These are phyloP conservation scores for Globisporangium middletonii DNA, from an alignment of 352 stramenopile genomes.

Conservation along the genomic window DNA sequence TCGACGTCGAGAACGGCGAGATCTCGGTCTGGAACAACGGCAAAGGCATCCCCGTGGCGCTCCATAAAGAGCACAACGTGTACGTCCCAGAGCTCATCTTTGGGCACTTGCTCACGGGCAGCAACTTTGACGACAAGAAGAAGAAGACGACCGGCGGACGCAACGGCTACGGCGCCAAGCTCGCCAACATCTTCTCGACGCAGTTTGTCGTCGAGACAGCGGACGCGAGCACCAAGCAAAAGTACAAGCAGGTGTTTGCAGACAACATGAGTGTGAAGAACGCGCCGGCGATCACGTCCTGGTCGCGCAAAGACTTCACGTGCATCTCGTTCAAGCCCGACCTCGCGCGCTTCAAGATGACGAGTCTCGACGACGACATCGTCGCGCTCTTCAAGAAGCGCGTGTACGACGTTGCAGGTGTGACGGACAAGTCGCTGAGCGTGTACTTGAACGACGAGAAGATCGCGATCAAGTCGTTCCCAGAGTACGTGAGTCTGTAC, in stretches of 20 bases:
- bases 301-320: conserved; percentile 89
- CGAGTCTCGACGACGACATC: conserved; percentile 90
- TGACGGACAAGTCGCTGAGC: conserved; percentile 87
- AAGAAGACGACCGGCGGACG: conserved; percentile 93
- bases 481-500: conserved; percentile 93
- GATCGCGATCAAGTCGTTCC: conserved; percentile 91
- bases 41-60: conserved; percentile 95
- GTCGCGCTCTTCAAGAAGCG: conserved; percentile 95
- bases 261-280: conserved; percentile 94
- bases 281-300: conserved; percentile 82
- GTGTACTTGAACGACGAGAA: conserved; percentile 95
- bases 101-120: conserved; percentile 96
- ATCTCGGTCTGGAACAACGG: conserved; percentile 98
- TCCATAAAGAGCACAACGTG: conserved; percentile 96
- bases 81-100: conserved; percentile 98
- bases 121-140: conserved; percentile 98
- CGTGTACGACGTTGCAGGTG: conserved; percentile 96
- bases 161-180: conserved; percentile 98
- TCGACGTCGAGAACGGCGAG: conserved; percentile 87
- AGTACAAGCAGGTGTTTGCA: conserved; percentile 90
- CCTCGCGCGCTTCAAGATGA: conserved; percentile 91
- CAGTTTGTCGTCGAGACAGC: conserved; percentile 98
- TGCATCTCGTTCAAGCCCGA: conserved; percentile 97
- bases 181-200: conserved; percentile 99
- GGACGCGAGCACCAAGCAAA: conserved; percentile 89